Evolutionary conservation across 1,139 yeast genomes (phyloP), one percentile per base, ranked within the genome.

Genomic region (Pichia sp.): DNA sequence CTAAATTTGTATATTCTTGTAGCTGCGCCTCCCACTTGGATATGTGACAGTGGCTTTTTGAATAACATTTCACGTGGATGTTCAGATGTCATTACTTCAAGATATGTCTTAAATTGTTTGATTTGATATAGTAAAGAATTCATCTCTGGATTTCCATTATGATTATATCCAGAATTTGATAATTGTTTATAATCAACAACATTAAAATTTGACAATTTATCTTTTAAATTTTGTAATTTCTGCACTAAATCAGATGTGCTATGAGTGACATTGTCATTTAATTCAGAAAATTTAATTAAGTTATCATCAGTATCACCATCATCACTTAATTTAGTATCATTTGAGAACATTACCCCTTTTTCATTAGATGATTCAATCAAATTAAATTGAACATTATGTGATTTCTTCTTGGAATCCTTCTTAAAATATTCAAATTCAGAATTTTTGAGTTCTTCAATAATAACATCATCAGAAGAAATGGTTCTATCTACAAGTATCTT

Each of bases 401-500:
- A 28, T 12, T 36, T 35, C 11, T 32, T 34, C 27, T 37, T 36
- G 3, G 31, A 35, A 25, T 46, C 39, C 7, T 35, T 44, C n/a
- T 41, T 41, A 30, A 44, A 44, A 10, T n/a, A n/a, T 11, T 35
- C 46, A n/a, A 12, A 32, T 29, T 43, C 47, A 26, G 26, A 40
- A 32, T 43, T 25, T 12, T 25, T 48, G 11, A 24, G 9, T n/a
- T 48, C 49, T 24, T 37, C 46, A 25, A 28, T 11, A 6, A 40
- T n/a, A 5, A 49, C 25, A 33, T 47, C 58, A 30, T 52, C 62
- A 0, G 70, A 58, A 50, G 68, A 56, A 43, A 59, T 54, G 45
- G 65, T 61, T 2, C 74, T 67, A 51, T 71, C 76, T 3, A 71
- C 67, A 44, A 69, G 67, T 25, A 63, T 51, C 39, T 62, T 62